Evolutionary conservation across 352 stramenopile species (phyloP), one percentile per base, ranked within the genome.

Genomic region (Globisporangium iwayamae): DNA sequence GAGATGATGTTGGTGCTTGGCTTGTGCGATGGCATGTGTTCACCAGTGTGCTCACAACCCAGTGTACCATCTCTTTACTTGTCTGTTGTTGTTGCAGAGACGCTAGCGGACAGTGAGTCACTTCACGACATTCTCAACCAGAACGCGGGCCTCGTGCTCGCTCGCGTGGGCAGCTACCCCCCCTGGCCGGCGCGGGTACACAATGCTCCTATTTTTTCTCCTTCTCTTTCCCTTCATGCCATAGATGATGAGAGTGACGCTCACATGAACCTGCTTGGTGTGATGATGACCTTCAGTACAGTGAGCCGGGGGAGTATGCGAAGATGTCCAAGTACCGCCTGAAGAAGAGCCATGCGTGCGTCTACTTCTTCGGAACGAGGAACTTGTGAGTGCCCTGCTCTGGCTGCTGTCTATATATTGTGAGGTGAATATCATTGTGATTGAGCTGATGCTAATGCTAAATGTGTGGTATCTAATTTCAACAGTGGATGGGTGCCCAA

Each of bases 331-430:
- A 79, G 25, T 79, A 93, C 74, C 83, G 86, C 22, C 72, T 69
- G 25, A 93, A 92, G 65, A 89, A 89, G 55, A 82, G 80, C 9
- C 81, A 91, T 65, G 70, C 83, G 1, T 95, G 86, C 34, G 86
- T 95, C 34, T 95, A 93, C 55, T 95, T 95, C 66, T 95, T 93
- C 48, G 86, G 86, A 41, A 90, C 83, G 20, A 79, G 84, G 25
- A 95, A 95, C 71, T 95, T 93, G 86, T 95, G 81, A 70, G 84
- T 87, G 3, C 0, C 47, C 34, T 61, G 11, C 39, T 57, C 41
- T 47, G 41, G 41, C 14, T 47, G 41, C 34, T 38, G 45, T 70
- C 41, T 22, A 16, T 47, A 20, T 41, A 3, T 18, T 6, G 20
- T 38, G 25, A 34, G 30, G 30, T 43, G 14, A 9, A 20, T 43